A percentile compares a stretch with the other conserved stretches of the same genome.
These are phyloP conservation scores for Petrea volubilis DNA, from an alignment of 257 asterid genomes.

Conservation along the genomic window DNA sequence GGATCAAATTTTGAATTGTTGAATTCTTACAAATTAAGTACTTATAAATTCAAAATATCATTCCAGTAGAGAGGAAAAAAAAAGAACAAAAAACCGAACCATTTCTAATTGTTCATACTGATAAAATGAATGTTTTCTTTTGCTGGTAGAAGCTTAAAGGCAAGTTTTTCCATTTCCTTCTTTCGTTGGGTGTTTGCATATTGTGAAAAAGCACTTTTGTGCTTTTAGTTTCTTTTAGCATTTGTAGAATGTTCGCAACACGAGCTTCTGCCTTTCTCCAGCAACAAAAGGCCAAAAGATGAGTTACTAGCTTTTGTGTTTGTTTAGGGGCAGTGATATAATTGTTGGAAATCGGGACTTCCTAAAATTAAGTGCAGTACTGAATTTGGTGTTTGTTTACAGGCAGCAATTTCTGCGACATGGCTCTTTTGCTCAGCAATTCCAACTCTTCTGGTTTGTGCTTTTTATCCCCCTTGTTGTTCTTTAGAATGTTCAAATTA, in stretches of 20 bases:
- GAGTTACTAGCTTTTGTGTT: too few relatives aligned
- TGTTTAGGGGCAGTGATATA: too few relatives aligned
- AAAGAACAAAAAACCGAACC: too few relatives aligned
- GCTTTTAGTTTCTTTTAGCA: too few relatives aligned
- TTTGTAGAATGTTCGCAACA: too few relatives aligned
- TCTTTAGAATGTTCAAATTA: not conserved
- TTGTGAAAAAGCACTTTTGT: too few relatives aligned
- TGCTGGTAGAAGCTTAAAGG: not conserved
- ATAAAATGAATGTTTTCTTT: not conserved
- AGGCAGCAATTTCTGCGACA: conserved; percentile 87
- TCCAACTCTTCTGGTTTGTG: conserved; percentile 81
- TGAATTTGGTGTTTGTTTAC: conserved; percentile 33
- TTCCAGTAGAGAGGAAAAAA: too few relatives aligned
- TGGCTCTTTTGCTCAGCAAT: conserved; percentile 85
- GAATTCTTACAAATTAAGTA: not conserved
- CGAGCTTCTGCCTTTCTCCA: too few relatives aligned
- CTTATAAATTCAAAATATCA: not conserved
- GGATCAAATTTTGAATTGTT: not conserved
- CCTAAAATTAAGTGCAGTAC: not conserved
- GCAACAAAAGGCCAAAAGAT: too few relatives aligned
- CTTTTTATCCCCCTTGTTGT: conserved; percentile 3
- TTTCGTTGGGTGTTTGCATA: too few relatives aligned
- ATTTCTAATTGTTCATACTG: not conserved
- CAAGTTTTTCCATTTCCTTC: too few relatives aligned
- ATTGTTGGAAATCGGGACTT: too few relatives aligned